Percentiles rank a stretch among this genome's conserved stretches.
Conservation (phyloP, 1,139 yeast species). For the Blastobotrys proliferans region DNA sequence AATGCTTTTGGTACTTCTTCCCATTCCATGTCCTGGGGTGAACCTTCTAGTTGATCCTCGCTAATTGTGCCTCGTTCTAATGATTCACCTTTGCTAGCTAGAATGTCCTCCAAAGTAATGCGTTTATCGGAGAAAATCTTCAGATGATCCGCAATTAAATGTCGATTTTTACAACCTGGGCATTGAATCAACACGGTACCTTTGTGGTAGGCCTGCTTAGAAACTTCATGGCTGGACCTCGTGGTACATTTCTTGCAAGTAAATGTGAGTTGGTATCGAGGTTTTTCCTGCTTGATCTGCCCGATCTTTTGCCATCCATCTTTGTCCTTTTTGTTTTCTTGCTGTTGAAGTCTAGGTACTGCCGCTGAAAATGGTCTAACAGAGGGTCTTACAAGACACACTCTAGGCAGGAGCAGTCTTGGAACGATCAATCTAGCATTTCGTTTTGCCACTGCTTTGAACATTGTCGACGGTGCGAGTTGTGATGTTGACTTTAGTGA, state of each 20-base stretch:
- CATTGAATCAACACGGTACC: constrained; percentile 91
- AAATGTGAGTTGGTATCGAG: constrained; percentile 81
- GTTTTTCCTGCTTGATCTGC: constrained; percentile 40
- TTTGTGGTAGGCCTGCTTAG: constrained; percentile 82
- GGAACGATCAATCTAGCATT: too few species aligned
- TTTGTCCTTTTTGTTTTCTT: neutral
- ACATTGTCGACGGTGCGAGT: constrained; percentile 1
- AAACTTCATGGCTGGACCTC: constrained; percentile 79
- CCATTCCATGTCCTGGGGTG: constrained; percentile 21
- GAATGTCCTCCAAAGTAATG: constrained; percentile 75
- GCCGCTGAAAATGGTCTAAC: too few species aligned
- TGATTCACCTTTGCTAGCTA: constrained; percentile 70
- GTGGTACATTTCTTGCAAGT: constrained; percentile 87
- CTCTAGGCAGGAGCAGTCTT: too few species aligned
- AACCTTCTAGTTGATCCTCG: constrained; percentile 14
- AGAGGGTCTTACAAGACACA: too few species aligned
- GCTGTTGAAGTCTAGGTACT: too few species aligned
- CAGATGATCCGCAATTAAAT: constrained; percentile 88
- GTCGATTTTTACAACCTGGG: constrained; percentile 86
- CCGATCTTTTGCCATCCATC: constrained; percentile 16
- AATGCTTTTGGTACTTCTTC: constrained; percentile 22
- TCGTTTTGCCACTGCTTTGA: constrained; percentile 1
- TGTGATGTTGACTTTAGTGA: too few species aligned
- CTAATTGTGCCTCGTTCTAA: constrained; percentile 45
- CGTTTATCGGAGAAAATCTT: constrained; percentile 74